These are phyloP conservation scores for Penicillium pancosmium DNA, from an alignment of 495 filamentous ascomycete species.

Conservation along the genomic window DNA sequence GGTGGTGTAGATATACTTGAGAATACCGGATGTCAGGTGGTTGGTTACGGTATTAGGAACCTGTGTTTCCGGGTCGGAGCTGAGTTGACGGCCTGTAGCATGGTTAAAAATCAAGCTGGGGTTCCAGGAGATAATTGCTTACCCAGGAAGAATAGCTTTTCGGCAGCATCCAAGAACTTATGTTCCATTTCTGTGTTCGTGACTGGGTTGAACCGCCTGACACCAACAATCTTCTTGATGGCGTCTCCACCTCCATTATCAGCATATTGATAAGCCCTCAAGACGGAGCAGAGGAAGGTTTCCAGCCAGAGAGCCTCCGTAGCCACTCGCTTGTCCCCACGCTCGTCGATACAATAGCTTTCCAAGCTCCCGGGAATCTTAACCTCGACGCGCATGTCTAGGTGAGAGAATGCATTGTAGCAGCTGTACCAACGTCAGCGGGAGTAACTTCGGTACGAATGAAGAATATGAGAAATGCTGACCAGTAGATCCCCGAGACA, in stretches of 20 bases:
- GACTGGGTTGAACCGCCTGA: slow-evolving; percentile 93
- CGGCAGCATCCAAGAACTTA: slow-evolving; percentile 92
- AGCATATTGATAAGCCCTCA: slow-evolving; percentile 93
- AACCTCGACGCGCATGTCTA: slow-evolving; percentile 98
- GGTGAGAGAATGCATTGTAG: slow-evolving; percentile 98
- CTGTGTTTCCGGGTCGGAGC: slow-evolving; percentile 95
- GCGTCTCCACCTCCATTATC: slow-evolving; percentile 90
- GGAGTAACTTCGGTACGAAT: not conserved
- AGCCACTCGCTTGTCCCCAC: slow-evolving; percentile 88
- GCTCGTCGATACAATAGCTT: slow-evolving; percentile 94
- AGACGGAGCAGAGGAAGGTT: slow-evolving; percentile 91
- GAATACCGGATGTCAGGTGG: slow-evolving; percentile 84
- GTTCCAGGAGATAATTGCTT: slow-evolving; percentile 16
- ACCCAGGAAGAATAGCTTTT: slow-evolving; percentile 94
- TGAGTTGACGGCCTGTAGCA: slow-evolving; percentile 81
- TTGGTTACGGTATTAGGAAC: slow-evolving; percentile 98
- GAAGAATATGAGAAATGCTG: slow-evolving; percentile 19
- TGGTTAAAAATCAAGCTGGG: slow-evolving; percentile 24
- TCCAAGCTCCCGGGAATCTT: slow-evolving; percentile 95
- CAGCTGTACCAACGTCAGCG: slow-evolving; percentile 60
- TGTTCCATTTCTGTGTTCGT: slow-evolving; percentile 97
- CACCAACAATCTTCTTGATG: slow-evolving; percentile 91
- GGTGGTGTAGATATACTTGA: slow-evolving; percentile 97
- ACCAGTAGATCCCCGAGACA: slow-evolving; percentile 93
- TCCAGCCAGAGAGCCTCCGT: slow-evolving; percentile 95